A percentile compares a stretch with the other conserved stretches of the same genome.
phyloP scores from a whole-genome alignment of 352 stramenopile species.

The Pythium myriotylum region DNA sequence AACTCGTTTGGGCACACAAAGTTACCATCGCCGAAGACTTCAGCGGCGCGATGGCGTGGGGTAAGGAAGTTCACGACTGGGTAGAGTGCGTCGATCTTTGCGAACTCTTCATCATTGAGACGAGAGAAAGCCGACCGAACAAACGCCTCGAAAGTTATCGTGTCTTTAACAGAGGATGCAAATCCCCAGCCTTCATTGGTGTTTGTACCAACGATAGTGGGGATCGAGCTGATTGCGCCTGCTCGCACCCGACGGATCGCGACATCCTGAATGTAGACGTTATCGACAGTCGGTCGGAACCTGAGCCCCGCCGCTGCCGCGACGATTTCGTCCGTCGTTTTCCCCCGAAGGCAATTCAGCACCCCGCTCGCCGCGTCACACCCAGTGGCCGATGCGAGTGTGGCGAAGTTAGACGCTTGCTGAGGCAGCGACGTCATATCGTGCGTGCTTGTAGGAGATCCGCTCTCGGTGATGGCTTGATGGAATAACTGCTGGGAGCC shows the following conservation, averaged over 20 bases:
- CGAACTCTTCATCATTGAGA: neutral
- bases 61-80: neutral
- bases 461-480: conserved; percentile 1
- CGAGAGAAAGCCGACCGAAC: neutral
- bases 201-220: conserved; percentile 12
- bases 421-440: neutral
- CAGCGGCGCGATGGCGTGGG: neutral
- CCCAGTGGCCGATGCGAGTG: neutral
- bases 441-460: neutral
- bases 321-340: neutral
- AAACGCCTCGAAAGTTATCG: neutral
- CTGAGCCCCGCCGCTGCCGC: neutral
- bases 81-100: neutral
- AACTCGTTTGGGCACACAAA: conserved; percentile 10
- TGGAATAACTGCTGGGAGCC: conserved; percentile 6
- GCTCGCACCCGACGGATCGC: neutral
- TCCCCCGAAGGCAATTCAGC: neutral
- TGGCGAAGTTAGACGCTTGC: neutral
- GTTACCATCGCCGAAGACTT: conserved; percentile 2
- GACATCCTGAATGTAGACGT: neutral
- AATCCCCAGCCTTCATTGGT: conserved; percentile 12
- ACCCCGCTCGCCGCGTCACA: neutral
- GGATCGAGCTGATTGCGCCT: conserved; percentile 7
- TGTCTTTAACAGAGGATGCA: neutral
- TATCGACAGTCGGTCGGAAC: conserved; percentile 2